Evolutionary conservation across 805 yeast genomes (phyloP).

Genomic region (Sugiyamaella boreocaroliniensis): DNA sequence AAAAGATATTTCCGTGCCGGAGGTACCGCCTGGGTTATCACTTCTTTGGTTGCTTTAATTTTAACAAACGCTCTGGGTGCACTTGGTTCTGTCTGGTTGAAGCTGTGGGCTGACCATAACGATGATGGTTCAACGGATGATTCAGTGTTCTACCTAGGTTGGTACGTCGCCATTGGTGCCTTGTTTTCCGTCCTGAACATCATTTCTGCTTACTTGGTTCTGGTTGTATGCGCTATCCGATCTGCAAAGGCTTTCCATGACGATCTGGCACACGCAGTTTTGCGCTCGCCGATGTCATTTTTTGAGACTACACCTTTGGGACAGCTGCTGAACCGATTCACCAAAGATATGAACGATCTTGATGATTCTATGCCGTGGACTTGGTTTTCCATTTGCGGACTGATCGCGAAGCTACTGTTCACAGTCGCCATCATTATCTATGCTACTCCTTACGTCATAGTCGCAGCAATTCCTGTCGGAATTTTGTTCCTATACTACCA

Average conservation of each 20-base stretch:
- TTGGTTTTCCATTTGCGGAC: constrained; percentile 31
- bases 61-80: constrained; percentile 54
- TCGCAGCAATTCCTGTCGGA: constrained; percentile 60
- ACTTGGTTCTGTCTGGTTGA: constrained; percentile 68
- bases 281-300: constrained; percentile 86
- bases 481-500: constrained; percentile 62
- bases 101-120: constrained; percentile 82
- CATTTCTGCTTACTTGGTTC: constrained; percentile 46
- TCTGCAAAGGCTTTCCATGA: constrained; percentile 45
- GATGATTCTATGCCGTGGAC: constrained; percentile 55
- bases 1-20: constrained; percentile 69
- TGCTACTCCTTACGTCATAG: constrained; percentile 79
- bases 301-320: constrained; percentile 94
- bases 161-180: constrained; percentile 59
- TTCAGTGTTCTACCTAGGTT: constrained; percentile 52
- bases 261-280: constrained; percentile 62
- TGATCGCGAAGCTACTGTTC: constrained; percentile 37
- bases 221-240: constrained; percentile 32
- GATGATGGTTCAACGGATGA: constrained; percentile 51
- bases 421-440: constrained; percentile 70
- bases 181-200: constrained; percentile 38
- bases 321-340: constrained; percentile 77
- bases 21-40: constrained; percentile 34
- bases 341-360: constrained; percentile 78
- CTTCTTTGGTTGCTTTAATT: constrained; percentile 37